phyloP scores from a whole-genome alignment of 768 basidiomycete genomes.

The Boletus rubroflammeus region DNA sequence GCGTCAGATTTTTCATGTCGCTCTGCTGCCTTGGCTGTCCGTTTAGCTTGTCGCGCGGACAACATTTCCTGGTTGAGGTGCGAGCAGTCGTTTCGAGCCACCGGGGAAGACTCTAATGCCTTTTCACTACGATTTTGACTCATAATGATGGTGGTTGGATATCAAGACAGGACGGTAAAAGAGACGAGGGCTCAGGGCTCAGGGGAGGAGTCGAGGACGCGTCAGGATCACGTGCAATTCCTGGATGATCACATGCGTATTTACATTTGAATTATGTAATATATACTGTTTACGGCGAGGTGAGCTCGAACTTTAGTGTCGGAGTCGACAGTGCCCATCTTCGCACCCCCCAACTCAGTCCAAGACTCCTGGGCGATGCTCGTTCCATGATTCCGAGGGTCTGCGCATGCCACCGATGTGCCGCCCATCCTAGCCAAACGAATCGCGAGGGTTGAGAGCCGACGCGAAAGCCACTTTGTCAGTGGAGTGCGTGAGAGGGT shows the following conservation, averaged over 20 bases:
- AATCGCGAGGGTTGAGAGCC: too few relatives aligned
- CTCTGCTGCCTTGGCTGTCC: constrained; percentile 16
- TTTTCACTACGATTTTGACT: not conserved
- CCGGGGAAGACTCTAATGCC: not conserved
- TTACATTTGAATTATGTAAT: not conserved
- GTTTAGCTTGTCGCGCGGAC: constrained; percentile 7
- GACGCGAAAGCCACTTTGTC: too few relatives aligned
- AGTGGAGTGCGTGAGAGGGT: too few relatives aligned
- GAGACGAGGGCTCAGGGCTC: not conserved
- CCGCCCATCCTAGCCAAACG: too few relatives aligned
- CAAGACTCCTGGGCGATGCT: too few relatives aligned
- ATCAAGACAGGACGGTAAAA: not conserved
- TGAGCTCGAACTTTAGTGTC: too few relatives aligned
- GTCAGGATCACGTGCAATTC: not conserved
- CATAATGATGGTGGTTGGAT: not conserved
- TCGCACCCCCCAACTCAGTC: too few relatives aligned
- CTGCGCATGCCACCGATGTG: too few relatives aligned
- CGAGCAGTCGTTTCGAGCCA: not conserved
- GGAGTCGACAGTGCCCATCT: too few relatives aligned
- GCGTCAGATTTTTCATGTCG: constrained; percentile 25
- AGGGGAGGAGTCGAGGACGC: too few relatives aligned
- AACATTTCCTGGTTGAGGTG: constrained; percentile 3
- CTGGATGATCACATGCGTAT: not conserved
- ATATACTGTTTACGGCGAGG: too few relatives aligned
- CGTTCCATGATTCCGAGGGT: too few relatives aligned